Evolutionary conservation across 2,329 filamentous ascomycete species (phyloP).

Genomic region (Aspergillus novoparasiticus): DNA sequence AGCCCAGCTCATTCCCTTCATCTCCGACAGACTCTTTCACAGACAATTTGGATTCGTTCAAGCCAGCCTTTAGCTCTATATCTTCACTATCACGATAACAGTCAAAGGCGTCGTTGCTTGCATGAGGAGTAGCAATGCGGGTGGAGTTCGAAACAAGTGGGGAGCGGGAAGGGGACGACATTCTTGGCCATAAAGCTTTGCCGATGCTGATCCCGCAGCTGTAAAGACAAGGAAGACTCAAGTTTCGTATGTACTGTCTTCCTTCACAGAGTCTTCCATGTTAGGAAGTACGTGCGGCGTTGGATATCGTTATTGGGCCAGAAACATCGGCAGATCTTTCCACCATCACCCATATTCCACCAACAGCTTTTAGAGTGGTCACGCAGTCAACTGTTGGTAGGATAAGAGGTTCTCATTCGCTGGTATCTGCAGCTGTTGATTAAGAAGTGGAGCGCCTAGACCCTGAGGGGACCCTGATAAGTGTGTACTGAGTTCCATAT

Average conservation of each 20-base stretch:
- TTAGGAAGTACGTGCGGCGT: not conserved
- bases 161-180: not conserved
- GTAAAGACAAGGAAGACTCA: not conserved
- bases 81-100: constrained; percentile 7
- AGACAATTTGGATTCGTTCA: not conserved
- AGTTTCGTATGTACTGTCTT: not conserved
- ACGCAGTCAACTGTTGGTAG: not conserved
- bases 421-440: not conserved
- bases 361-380: not conserved
- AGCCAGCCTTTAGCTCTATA: not conserved
- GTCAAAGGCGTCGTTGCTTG: not conserved
- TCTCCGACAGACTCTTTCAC: constrained; percentile 5
- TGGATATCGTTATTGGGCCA: constrained; percentile 2
- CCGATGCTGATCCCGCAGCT: not conserved
- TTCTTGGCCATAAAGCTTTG: not conserved
- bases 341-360: not conserved
- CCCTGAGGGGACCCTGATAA: not conserved
- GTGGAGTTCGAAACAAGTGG: not conserved
- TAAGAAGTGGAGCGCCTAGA: not conserved
- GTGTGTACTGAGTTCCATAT: no score
- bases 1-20: constrained; percentile 1
- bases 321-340: not conserved
- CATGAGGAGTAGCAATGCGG: not conserved
- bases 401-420: not conserved
- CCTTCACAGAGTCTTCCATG: not conserved